These are phyloP conservation scores for Puccinia horiana DNA, from an alignment of 1,284 basidiomycete genomes.

Conservation along the genomic window DNA sequence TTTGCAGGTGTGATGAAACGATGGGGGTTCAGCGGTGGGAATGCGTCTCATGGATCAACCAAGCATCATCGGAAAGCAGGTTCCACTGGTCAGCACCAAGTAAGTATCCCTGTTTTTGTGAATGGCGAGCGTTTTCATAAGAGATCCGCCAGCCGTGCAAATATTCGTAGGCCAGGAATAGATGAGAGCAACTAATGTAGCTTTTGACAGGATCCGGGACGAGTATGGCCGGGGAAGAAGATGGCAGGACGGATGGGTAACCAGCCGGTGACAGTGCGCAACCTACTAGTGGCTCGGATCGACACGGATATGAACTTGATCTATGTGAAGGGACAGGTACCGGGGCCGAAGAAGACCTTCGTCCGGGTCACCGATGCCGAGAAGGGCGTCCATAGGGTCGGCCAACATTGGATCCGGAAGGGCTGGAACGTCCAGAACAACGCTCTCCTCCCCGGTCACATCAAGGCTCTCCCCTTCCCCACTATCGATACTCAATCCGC, in stretches of 20 bases:
- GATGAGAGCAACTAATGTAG: background rate
- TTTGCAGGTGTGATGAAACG: conserved; percentile 98
- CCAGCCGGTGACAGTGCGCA: conserved; percentile 79
- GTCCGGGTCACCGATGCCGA: conserved; percentile 58
- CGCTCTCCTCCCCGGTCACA: conserved; percentile 55
- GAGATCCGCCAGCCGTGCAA: background rate
- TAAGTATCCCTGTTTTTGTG: conserved; percentile 58
- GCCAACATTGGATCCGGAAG: conserved; percentile 54
- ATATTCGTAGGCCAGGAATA: background rate
- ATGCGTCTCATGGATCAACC: conserved; percentile 95
- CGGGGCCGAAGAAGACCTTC: conserved; percentile 63
- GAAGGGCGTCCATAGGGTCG: conserved; percentile 56
- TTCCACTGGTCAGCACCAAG: conserved; percentile 92
- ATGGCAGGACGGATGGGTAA: conserved; percentile 95
- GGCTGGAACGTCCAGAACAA: conserved; percentile 55
- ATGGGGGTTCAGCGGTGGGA: conserved; percentile 87
- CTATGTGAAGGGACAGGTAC: conserved; percentile 70
- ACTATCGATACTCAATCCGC: conserved; percentile 56
- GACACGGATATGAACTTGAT: conserved; percentile 82
- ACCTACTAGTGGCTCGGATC: conserved; percentile 82
- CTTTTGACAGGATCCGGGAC: conserved; percentile 75
- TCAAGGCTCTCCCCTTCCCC: conserved; percentile 58
- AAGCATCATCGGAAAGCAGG: conserved; percentile 89
- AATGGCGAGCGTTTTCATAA: background rate
- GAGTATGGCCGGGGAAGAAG: conserved; percentile 94